Evolutionary conservation across 192 early-diverging fungal genomes (phyloP).

Genomic region (Podila epigama): DNA sequence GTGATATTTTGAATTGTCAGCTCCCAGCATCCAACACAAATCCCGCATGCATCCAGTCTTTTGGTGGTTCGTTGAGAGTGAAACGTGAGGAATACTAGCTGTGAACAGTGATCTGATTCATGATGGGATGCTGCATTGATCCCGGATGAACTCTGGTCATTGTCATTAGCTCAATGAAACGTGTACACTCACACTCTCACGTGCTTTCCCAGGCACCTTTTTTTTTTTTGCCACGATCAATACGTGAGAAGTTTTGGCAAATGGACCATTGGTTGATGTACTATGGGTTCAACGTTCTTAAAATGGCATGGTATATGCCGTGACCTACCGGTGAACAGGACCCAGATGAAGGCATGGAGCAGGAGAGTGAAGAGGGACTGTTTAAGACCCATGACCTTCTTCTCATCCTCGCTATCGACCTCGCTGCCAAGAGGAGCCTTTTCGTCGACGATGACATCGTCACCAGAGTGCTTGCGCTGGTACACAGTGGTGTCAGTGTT

Average conservation of each 20-base stretch:
- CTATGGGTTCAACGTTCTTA: not conserved
- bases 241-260: not conserved
- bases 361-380: constrained; percentile 12
- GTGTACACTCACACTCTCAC: too few relatives aligned
- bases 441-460: constrained; percentile 15
- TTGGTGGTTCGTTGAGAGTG: too few relatives aligned
- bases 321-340: constrained; percentile 43
- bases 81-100: too few relatives aligned
- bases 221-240: too few relatives aligned
- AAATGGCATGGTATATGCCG: not conserved
- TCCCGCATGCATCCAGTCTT: too few relatives aligned
- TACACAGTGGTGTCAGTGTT: constrained; percentile 7
- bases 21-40: too few relatives aligned
- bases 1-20: too few relatives aligned
- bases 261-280: not conserved
- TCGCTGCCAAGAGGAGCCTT: not conserved
- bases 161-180: too few relatives aligned
- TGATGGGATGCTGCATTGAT: too few relatives aligned
- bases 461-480: constrained; percentile 20
- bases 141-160: too few relatives aligned
- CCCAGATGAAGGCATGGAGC: constrained; percentile 18
- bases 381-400: constrained; percentile 36
- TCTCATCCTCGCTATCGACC: constrained; percentile 18
- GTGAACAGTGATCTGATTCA: too few relatives aligned
- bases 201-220: too few relatives aligned